Percentiles rank a stretch among this genome's conserved stretches.
phyloP scores from a whole-genome alignment of 2,329 filamentous ascomycete genomes.

The Elsinoe arachidis region DNA sequence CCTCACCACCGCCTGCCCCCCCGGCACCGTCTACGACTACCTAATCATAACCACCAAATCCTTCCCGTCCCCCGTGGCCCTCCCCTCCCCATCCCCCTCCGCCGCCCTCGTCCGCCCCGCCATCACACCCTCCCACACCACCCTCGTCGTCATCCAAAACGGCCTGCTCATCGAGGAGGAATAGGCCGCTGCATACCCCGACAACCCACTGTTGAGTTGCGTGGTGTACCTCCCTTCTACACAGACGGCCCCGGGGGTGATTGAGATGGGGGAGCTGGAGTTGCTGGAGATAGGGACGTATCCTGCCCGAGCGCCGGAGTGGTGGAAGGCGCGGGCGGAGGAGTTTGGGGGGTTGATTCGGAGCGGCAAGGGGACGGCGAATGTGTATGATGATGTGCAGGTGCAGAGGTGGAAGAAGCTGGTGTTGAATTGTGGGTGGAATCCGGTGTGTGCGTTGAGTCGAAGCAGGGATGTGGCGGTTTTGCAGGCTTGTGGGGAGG shows the following conservation, averaged over 20 bases:
- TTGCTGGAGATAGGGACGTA: conserved; percentile 38
- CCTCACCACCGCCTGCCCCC: conserved; percentile 28
- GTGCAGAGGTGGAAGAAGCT: conserved; percentile 52
- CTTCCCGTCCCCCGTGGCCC: conserved; percentile 26
- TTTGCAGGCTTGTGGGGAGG: conserved; percentile 33
- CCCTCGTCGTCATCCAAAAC: conserved; percentile 54
- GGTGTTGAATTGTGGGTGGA: conserved; percentile 53
- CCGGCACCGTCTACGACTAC: conserved; percentile 34
- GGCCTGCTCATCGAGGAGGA: conserved; percentile 53
- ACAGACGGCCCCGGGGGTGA: conserved; percentile 41
- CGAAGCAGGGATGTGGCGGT: conserved; percentile 46
- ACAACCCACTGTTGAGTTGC: conserved; percentile 46
- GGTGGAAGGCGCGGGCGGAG: conserved; percentile 21
- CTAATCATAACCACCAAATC: conserved; percentile 42
- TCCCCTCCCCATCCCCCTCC: conserved; percentile 19
- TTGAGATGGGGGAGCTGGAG: conserved; percentile 41
- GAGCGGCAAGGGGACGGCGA: conserved; percentile 38
- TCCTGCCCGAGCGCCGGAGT: conserved; percentile 18
- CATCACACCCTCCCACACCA: conserved; percentile 35
- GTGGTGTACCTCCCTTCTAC: conserved; percentile 48
- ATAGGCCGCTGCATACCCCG: conserved; percentile 42
- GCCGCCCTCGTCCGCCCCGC: conserved; percentile 32
- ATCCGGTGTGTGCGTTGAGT: conserved; percentile 51
- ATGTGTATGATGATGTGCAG: conserved; percentile 48
- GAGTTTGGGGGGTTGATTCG: conserved; percentile 34